Evolutionary conservation across 106 monocot genomes (phyloP), one percentile per base, ranked within the genome.

Genomic region (Apostasia ramifera): DNA sequence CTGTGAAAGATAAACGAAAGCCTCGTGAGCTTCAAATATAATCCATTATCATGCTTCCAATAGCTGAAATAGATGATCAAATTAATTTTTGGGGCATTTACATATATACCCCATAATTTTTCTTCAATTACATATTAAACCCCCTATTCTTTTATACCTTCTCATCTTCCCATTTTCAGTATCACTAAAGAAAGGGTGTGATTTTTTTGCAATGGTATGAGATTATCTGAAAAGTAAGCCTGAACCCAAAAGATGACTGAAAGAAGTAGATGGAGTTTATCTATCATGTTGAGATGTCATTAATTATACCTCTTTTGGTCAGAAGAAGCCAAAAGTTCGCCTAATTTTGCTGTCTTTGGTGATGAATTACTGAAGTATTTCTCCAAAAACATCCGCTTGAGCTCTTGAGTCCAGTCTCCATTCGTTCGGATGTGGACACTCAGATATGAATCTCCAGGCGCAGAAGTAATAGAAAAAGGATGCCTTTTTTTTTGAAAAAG

Each of bases 401-500:
- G 84, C 71, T 94, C 90, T 41, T 81, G 70, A 1, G 94, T 94
- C 94, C 94, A 94, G 66, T 94, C 94, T 11, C 94, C 94, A 1
- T 8, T 68, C 1, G 86, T 84, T 48, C 85, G 70, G 14, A 94
- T 87, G 67, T 94, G 90, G 66, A 94, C 90, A 62, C 87, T 90
- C 2, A 94, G 68, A 55, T 90, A 80, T 42, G 82, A 78, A 39
- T 94, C 94, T 3, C 90, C 87, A n/a, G 89, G 89, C 8, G 94
- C 94, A 47, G 90, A 89, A 48, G 93, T 94, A 72, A 94, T 84
- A 55, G 93, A 94, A 77, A 94, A 94, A 26, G 93, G 93, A 42
- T 94, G 94, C 94, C 94, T 89, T 59, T 56, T 68, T 10, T 5
- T 43, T 43, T 55, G 37, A 12, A 71, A 5, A 70, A 12, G 50